Evolutionary conservation across 495 filamentous ascomycete species (phyloP), one percentile per base, ranked within the genome.

Genomic region (Hypoxylon lenormandii): DNA sequence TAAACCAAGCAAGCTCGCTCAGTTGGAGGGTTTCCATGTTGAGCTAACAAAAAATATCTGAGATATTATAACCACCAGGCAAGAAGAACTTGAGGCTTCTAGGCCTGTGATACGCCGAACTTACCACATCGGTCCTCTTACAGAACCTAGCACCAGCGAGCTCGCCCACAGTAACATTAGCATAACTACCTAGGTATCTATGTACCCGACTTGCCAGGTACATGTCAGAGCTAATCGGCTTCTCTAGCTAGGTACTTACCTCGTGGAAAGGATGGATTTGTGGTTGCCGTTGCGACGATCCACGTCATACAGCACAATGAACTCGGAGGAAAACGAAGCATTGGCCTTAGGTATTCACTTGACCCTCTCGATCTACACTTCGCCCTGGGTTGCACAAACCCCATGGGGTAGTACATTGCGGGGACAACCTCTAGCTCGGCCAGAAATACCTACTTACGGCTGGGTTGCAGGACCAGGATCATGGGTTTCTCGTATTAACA

Each of bases 231-330:
- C 50, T 18, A 36, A 47, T n/a, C 42, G 15, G 36, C 7, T 3
- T 28, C 26, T 7, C n/a, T n/a, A n/a, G n/a, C 26, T 7, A 23
- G 36, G 43, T 43, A 45, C 22, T 28, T 37, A 47, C 28, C 23
- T 36, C 42, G 3, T 48, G 26, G 26, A 28, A 28, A 28, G 26
- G 26, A 28, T 28, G 7, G 7, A 23, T 18, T 54, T 36, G 42
- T 40, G 8, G 26, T 18, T 21, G 15, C 26, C 30, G 11, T 48
- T 18, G 38, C 38, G 42, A 45, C 22, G 46, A 45, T 33, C 21
- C 22, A 30, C 6, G 60, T 64, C 40, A 8, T 43, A 64, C 60
- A 36, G 22, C 50, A 54, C 36, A 15, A 30, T 49, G 30, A 49
- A 13, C 37, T 52, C 28, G 37, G 43, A 18, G 4, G 12, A 7